Evolutionary conservation across 495 filamentous ascomycete genomes (phyloP), one percentile per base, ranked within the genome.

Genomic region (Neurospora terricola): DNA sequence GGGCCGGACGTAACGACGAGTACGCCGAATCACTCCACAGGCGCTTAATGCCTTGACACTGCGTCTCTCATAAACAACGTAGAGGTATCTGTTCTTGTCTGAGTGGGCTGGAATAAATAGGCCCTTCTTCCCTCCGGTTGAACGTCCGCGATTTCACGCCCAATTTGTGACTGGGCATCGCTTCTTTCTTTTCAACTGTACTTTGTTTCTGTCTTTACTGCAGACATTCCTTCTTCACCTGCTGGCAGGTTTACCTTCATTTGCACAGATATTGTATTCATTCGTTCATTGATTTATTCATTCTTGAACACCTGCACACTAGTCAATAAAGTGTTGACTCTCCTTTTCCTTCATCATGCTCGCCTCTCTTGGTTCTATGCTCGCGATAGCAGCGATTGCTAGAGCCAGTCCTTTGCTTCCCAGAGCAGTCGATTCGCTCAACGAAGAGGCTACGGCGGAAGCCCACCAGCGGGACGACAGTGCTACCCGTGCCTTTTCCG

Each of bases 401-500:
- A 69, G 72, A 16, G 80, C 79, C 34, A 73, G 72, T 37, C 75
- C 77, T 8, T 59, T 79, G 48, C 43, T 75, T 5, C 78, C 73
- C n/a, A 81, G 83, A 39, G 75, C 80, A 6, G 85, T 87, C 39
- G 72, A 77, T 27, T 77, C 81, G 6, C 80, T 88, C 10, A 76
- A 88, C 69, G 75, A 84, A 71, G 83, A 75, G 8, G 86, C 86
- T 38, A 84, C 83, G 45, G 83, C 83, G 12, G 86, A 88, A 74
- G 86, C 86, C 21, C 85, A 88, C 11, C 80, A 81, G 70, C 80
- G 80, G 14, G 86, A 88, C 72, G 75, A 78, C 69, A 83, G 79
- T 30, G 87, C 86, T 39, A 87, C 84, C 0, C 81, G 81, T 38
- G 85, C 86, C 2, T 83, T 86, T 66, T 84, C 85, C 39, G 72